Base-by-base conservation (phyloP, 106 monocot genomes). In the Dendrobium officinale region DNA sequence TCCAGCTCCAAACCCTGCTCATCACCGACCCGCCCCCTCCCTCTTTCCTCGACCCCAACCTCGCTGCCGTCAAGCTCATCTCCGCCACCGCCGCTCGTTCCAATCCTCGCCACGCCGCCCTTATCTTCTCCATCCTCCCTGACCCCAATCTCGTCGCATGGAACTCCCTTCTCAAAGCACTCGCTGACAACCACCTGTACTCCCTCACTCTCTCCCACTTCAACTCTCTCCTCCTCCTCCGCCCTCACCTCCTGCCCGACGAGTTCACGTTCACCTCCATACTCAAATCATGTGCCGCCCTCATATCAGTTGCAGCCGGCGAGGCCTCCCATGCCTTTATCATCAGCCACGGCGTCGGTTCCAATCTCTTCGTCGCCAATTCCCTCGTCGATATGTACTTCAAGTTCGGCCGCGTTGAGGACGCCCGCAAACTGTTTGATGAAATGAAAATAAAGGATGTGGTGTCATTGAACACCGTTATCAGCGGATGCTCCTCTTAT, bases 241-340 rank as follows among this genome's bases (percentile, higher is more conserved):
- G 54, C 37, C 56, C 77, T 40, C 81, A 31, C 58, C 79, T 78
- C 51, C 45, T 77, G 41, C 77, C 83, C 80, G 86, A 83, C 77
- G 80, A 77, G 37, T 86, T 80, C 86, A 80, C 83, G 64, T 86
- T 83, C 80, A 86, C 86, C 42, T 86, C 86, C 78, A 55, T 83
- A 58, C 26, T 82, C 79, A 82, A 82, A 49, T 67, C 79, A 54
- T 82, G 79, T 75, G 67, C 86, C 11, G 82, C 68, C 5, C 74
- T 83, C 33, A 4, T 47, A 45, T 55, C 77, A 40, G 0, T 3
- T 40, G 5, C 70, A 10, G 75, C 66, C 75, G 86, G 79, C 44
- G 79, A 82, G 20, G 79, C 75, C 18, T 26, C 77, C 2, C 86
- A 83, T 54, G 70, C 77, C 18, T 68, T 72, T 33, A 2, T 86